Conservation (phyloP, 2,329 filamentous ascomycete genomes). For the Xylariaceae sp. region DNA sequence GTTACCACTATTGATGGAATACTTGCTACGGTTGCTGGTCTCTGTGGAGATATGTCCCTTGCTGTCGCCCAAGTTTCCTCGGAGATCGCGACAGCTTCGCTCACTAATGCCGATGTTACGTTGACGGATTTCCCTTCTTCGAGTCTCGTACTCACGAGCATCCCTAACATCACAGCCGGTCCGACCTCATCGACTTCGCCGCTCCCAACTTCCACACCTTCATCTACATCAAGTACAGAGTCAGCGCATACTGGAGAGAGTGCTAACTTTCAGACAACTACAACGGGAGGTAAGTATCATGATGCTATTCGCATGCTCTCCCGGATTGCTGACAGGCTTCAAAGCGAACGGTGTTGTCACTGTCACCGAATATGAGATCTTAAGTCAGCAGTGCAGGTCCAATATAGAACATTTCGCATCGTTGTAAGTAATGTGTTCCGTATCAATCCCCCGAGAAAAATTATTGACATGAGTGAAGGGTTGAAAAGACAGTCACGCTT, state of each 20-base stretch:
- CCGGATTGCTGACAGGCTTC: not conserved
- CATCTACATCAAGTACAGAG: not conserved
- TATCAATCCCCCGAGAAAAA: not conserved
- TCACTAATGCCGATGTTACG: conserved; percentile 10
- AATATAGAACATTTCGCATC: not conserved
- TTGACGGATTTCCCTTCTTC: conserved; percentile 11
- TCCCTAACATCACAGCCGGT: not conserved
- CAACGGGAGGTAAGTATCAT: conserved; percentile 18
- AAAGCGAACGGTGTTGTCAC: conserved; percentile 20
- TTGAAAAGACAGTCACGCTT: conserved; percentile 8
- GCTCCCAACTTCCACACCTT: too few species aligned
- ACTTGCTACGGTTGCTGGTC: conserved; percentile 23
- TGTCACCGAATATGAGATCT: conserved; percentile 12
- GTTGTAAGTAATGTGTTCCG: conserved; percentile 5
- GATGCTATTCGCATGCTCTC: not conserved
- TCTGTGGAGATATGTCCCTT: conserved; percentile 26
- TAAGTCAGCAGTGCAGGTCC: conserved; percentile 6
- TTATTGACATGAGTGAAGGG: conserved; percentile 4
- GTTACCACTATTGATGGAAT: conserved; percentile 25
- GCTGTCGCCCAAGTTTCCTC: conserved; percentile 15
- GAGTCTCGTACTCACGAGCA: not conserved
- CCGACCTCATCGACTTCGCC: not conserved
- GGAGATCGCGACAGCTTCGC: conserved; percentile 7
- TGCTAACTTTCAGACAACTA: conserved; percentile 4
- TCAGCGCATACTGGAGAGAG: conserved; percentile 9